Evolutionary conservation across 2,329 filamentous ascomycete genomes (phyloP).

Genomic region (Grosmannia penicillata): DNA sequence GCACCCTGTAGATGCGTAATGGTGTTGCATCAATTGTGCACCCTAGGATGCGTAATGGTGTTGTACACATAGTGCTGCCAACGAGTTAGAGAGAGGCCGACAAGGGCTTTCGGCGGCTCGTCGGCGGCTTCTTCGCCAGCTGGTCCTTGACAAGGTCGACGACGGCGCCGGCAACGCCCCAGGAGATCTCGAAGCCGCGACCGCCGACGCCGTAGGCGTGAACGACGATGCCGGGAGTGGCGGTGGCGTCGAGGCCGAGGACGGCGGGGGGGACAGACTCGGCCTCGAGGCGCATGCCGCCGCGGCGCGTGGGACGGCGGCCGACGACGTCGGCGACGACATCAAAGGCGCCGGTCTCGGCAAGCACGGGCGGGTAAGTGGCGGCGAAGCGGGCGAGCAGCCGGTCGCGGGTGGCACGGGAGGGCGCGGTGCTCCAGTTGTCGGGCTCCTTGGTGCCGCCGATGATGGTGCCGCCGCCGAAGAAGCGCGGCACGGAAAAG

Average conservation of each 20-base stretch:
- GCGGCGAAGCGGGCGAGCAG: slow-evolving; percentile 26
- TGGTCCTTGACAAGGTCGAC: slow-evolving; percentile 19
- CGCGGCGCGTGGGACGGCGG: slow-evolving; percentile 27
- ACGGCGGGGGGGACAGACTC: slow-evolving; percentile 20
- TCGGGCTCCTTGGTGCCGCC: slow-evolving; percentile 50
- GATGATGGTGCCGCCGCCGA: slow-evolving; percentile 48
- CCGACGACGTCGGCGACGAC: slow-evolving; percentile 26
- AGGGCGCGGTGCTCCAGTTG: slow-evolving; percentile 37
- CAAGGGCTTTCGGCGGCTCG: background rate
- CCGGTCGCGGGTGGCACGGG: slow-evolving; percentile 25
- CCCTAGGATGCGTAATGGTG: too few species aligned
- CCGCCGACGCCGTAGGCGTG: slow-evolving; percentile 48
- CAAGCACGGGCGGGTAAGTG: slow-evolving; percentile 23
- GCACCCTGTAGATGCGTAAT: too few species aligned
- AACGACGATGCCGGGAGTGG: slow-evolving; percentile 16
- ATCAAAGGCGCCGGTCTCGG: slow-evolving; percentile 9
- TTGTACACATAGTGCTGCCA: too few species aligned
- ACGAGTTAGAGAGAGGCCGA: background rate
- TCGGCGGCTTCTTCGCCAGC: background rate
- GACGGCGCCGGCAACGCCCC: slow-evolving; percentile 41
- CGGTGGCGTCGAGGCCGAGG: slow-evolving; percentile 11
- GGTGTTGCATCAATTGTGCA: too few species aligned
- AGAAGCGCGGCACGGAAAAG: slow-evolving; percentile 46
- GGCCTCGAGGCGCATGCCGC: slow-evolving; percentile 36
- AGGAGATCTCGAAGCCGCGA: slow-evolving; percentile 45